phyloP scores from a whole-genome alignment of 345 rosid species.

The Gossypium bickii region DNA sequence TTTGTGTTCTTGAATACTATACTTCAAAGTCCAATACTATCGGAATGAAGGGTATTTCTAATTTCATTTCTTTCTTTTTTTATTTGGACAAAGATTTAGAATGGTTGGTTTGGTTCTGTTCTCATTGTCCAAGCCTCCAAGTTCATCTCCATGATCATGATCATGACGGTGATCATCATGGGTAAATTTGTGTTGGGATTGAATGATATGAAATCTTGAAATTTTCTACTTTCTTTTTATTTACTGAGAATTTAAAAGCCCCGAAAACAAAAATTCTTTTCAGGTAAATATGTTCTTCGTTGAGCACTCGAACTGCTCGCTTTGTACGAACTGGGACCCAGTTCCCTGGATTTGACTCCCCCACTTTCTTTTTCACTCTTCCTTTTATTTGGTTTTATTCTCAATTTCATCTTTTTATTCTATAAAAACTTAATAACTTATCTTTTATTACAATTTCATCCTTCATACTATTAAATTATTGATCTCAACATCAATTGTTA shows the following conservation, averaged over 20 bases:
- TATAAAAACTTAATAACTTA: background rate
- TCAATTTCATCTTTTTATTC: background rate
- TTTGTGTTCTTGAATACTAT: conserved; percentile 7
- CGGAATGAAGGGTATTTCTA: background rate
- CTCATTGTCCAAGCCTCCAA: conserved; percentile 2
- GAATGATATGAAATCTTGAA: background rate
- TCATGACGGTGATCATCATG: too few relatives aligned
- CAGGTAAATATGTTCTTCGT: background rate
- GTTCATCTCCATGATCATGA: background rate
- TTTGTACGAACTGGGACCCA: conserved; percentile 23
- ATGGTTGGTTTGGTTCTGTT: background rate
- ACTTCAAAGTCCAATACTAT: background rate
- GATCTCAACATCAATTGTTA: too few relatives aligned
- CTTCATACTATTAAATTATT: too few relatives aligned
- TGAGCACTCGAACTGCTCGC: background rate
- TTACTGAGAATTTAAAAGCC: background rate
- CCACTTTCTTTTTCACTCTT: too few relatives aligned
- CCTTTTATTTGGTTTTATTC: background rate
- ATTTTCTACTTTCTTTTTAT: too few relatives aligned
- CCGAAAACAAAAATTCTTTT: too few relatives aligned
- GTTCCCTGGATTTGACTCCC: background rate
- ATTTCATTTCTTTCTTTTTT: background rate
- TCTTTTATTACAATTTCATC: too few relatives aligned
- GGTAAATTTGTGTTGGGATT: background rate
- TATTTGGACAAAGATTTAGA: background rate